Conservation (phyloP, 495 filamentous ascomycete genomes). For the Margaritispora aquatica region DNA sequence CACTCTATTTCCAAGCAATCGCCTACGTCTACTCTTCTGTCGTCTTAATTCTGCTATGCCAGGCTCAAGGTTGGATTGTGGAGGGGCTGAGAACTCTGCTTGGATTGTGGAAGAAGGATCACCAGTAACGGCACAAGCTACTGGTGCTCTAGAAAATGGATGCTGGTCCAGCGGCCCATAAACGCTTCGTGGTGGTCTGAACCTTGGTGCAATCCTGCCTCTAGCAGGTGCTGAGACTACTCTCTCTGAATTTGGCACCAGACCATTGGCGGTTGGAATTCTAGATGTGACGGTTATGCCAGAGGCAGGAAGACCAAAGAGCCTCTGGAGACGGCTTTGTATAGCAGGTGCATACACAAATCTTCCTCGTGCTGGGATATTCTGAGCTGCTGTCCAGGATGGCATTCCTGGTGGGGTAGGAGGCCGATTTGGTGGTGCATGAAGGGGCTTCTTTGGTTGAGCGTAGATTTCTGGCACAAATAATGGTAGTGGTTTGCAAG, state of each 20-base stretch:
- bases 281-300: neutral
- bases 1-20: slow-evolving; percentile 10
- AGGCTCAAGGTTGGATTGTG: neutral
- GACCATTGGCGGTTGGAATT: neutral
- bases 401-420: slow-evolving; percentile 27
- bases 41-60: neutral
- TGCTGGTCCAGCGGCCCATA: slow-evolving; percentile 21
- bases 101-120: neutral
- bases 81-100: neutral
- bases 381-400: slow-evolving; percentile 25
- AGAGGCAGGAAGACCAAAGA: slow-evolving; percentile 9
- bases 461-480: slow-evolving; percentile 29
- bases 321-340: slow-evolving; percentile 15
- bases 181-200: slow-evolving; percentile 22
- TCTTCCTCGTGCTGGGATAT: neutral
- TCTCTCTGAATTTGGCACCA: neutral
- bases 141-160: slow-evolving; percentile 19
- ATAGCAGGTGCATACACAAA: neutral
- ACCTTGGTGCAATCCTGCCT: slow-evolving; percentile 15
- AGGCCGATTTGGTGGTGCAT: slow-evolving; percentile 24
- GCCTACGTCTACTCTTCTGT: neutral
- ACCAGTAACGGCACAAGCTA: neutral
- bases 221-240: slow-evolving; percentile 4
- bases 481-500: slow-evolving; percentile 18
- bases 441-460: slow-evolving; percentile 29